phyloP scores from a whole-genome alignment of 345 rosid species.

The Odontarrhena argentea region DNA sequence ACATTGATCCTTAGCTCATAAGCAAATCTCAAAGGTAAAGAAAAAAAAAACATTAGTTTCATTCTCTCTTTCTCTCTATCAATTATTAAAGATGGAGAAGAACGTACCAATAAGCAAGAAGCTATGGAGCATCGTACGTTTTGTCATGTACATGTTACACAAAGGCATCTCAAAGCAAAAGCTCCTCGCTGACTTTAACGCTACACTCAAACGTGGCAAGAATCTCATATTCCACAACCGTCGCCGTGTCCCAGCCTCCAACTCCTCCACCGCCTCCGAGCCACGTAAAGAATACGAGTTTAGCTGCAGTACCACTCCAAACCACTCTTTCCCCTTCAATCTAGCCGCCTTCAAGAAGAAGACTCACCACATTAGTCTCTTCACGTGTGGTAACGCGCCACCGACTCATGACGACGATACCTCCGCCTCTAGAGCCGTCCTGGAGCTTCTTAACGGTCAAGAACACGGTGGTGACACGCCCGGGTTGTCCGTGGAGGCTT shows the following conservation, averaged over 20 bases:
- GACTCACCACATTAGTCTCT: slow-evolving; percentile 49
- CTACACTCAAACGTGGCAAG: slow-evolving; percentile 83
- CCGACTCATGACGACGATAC: slow-evolving; percentile 58
- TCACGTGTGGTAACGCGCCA: slow-evolving; percentile 66
- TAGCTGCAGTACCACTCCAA: slow-evolving; percentile 93
- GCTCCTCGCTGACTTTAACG: slow-evolving; percentile 66
- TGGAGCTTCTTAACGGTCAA: slow-evolving; percentile 61
- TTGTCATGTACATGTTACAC: slow-evolving; percentile 65
- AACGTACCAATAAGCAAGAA: slow-evolving; percentile 59
- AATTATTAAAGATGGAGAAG: slow-evolving; percentile 43
- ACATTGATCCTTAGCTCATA: slow-evolving; percentile 37
- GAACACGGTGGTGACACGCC: slow-evolving; percentile 17
- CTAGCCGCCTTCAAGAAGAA: slow-evolving; percentile 35
- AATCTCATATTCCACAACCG: slow-evolving; percentile 68
- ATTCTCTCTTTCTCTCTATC: slow-evolving; percentile 22
- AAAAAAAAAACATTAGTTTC: slow-evolving; percentile 15
- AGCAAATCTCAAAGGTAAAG: slow-evolving; percentile 31
- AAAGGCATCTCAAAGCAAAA: slow-evolving; percentile 67
- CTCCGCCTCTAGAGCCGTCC: slow-evolving; percentile 50
- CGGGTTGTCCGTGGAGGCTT: slow-evolving; percentile 35
- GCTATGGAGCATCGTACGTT: slow-evolving; percentile 63
- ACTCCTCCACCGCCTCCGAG: not conserved
- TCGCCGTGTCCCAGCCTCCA: slow-evolving; percentile 36
- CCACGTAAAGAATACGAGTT: slow-evolving; percentile 67
- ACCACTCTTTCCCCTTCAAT: slow-evolving; percentile 53